Base-by-base conservation (phyloP, 371 early-diverging fungal genomes). In the Nosema muscidifuracis region DNA sequence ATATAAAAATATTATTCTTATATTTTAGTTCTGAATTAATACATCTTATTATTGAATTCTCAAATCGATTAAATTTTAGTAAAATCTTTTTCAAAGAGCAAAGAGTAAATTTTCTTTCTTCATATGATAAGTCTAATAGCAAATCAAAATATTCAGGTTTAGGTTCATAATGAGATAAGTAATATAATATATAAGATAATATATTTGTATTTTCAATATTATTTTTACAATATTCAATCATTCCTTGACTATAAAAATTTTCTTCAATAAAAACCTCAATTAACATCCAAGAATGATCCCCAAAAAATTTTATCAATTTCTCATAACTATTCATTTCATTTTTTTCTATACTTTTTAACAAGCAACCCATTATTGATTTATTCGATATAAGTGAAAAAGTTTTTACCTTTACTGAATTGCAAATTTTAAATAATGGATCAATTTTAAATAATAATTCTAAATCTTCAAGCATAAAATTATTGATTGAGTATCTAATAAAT, bases 61-160 rank as follows among this genome's bases (percentile, higher is more conserved):
- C 24, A 26, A 18, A 20, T n/a, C 28, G 33, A 15, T 60, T 30
- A 16, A 42, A 28, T 1, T 40, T 30, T 26, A 61, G 62, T 18
- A 70, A 61, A 50, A 70, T 20, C 33, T 38, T 70, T 50, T 43
- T 47, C 2, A 70, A 26, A 10, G 36, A 70, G 15, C 61, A 61
- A 2, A 60, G 18, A n/a, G 70, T 70, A 33, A 61, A 70, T 22
- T 60, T 70, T 47, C 70, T 57, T 30, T 70, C 70, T 33, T 70
- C 60, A 38, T 47, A 62, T 0, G 70, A 62, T 16, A 70, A 22
- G 34, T 61, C 40, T 24, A 70, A 61, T 10, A 60, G 43, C 33
- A 50, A 4, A 31, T 43, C 43, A 51, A 70, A 70, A 50, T 70
- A 70, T 51, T 61, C 31, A 20, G 34, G 36, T 3, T 22, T 0